phyloP scores from a whole-genome alignment of 1,284 basidiomycete species.

The Melampsora occidentalis region DNA sequence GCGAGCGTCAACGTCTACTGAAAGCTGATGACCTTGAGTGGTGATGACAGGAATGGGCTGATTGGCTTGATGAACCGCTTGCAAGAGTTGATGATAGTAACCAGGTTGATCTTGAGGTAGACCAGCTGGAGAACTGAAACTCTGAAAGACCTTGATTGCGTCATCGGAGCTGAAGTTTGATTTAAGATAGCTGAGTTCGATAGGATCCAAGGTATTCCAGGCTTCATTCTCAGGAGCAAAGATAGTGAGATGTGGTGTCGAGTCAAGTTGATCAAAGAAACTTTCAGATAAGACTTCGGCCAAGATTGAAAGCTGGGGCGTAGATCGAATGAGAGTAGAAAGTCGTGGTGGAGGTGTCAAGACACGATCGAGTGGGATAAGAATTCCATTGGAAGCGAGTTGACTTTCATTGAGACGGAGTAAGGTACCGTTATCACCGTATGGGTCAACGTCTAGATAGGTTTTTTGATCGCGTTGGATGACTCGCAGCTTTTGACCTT shows the following conservation, averaged over 20 bases:
- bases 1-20: constrained; percentile 61
- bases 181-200: constrained; percentile 78
- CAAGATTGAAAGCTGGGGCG: constrained; percentile 50
- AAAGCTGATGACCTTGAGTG: constrained; percentile 66
- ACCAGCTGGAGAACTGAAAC: constrained; percentile 61
- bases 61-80: neutral
- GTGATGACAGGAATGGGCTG: constrained; percentile 61
- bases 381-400: constrained; percentile 68
- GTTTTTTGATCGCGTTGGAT: constrained; percentile 50
- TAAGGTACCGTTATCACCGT: constrained; percentile 55
- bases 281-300: constrained; percentile 52
- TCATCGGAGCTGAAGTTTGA: constrained; percentile 78
- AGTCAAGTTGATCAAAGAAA: constrained; percentile 46
- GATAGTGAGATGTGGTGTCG: constrained; percentile 69
- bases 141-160: constrained; percentile 67
- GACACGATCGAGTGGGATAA: constrained; percentile 63
- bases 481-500: constrained; percentile 66
- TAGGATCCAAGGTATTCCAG: constrained; percentile 61
- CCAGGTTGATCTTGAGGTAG: constrained; percentile 62
- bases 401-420: constrained; percentile 62
- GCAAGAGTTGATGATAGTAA: constrained; percentile 63
- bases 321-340: constrained; percentile 48
- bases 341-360: constrained; percentile 45
- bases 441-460: constrained; percentile 6
- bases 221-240: constrained; percentile 85